Evolutionary conservation across 805 yeast species (phyloP).

Genomic region (Brettanomyces sp.): DNA sequence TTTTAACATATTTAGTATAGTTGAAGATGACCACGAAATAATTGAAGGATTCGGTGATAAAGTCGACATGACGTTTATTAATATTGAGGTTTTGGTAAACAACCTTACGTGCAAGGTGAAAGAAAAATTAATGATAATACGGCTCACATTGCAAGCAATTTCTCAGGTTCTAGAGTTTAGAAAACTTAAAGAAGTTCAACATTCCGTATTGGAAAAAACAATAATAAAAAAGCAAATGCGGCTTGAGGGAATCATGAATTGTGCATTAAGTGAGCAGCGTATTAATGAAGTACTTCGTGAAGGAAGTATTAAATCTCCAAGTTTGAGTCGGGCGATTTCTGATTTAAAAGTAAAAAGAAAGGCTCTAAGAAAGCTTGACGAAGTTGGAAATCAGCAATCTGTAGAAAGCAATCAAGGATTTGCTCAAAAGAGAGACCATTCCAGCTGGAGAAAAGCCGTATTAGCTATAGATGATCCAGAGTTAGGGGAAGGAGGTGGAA

Average conservation of each 20-base stretch:
- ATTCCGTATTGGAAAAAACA: slow-evolving; percentile 30
- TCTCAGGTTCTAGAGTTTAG: slow-evolving; percentile 38
- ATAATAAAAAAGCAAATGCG: slow-evolving; percentile 29
- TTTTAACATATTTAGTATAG: slow-evolving; percentile 44
- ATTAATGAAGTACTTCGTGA: slow-evolving; percentile 16
- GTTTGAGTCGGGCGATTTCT: slow-evolving; percentile 21
- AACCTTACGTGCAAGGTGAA: slow-evolving; percentile 34
- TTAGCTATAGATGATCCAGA: slow-evolving; percentile 5
- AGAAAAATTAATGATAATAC: slow-evolving; percentile 41
- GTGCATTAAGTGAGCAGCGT: slow-evolving; percentile 15
- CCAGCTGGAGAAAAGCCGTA: slow-evolving; percentile 1
- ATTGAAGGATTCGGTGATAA: slow-evolving; percentile 47
- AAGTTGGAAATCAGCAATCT: slow-evolving; percentile 6
- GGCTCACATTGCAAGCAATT: slow-evolving; percentile 34
- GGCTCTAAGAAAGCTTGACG: slow-evolving; percentile 5
- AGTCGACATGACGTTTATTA: slow-evolving; percentile 40
- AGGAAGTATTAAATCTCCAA: slow-evolving; percentile 22
- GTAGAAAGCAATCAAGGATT: not conserved
- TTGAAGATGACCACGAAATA: slow-evolving; percentile 24
- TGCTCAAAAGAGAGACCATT: not conserved
- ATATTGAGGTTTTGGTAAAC: slow-evolving; percentile 34
- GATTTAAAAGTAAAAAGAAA: slow-evolving; percentile 13
- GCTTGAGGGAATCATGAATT: slow-evolving; percentile 17
- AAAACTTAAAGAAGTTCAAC: slow-evolving; percentile 43
- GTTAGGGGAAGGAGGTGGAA: slow-evolving; percentile 3